A percentile compares a stretch with the other conserved stretches of the same genome.
Evolutionary conservation across 352 stramenopile species (phyloP).

Genomic region (Phytophthora fragariae): DNA sequence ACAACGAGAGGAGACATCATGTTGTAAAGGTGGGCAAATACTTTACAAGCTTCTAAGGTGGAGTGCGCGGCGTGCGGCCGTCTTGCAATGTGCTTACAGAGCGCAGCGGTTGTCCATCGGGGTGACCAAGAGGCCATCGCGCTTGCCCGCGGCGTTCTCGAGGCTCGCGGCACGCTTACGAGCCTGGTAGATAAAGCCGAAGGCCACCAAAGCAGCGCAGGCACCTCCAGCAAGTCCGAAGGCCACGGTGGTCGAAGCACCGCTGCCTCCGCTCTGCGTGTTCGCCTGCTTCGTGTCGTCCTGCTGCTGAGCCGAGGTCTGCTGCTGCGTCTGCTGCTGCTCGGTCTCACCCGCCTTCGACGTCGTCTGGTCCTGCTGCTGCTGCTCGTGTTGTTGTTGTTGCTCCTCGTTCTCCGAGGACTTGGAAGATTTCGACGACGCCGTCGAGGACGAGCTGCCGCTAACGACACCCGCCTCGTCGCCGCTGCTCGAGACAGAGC

Average conservation of each 20-base stretch:
- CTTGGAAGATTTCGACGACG: slow-evolving; percentile 10
- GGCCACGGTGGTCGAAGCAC: slow-evolving; percentile 23
- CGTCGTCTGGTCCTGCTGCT: background rate
- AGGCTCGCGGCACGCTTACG: slow-evolving; percentile 65
- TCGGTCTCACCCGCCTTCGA: slow-evolving; percentile 6
- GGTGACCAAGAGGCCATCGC: slow-evolving; percentile 49
- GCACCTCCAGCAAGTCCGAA: slow-evolving; percentile 41
- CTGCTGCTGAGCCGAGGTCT: slow-evolving; percentile 32
- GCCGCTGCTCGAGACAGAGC: slow-evolving; percentile 11
- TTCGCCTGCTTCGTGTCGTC: slow-evolving; percentile 44
- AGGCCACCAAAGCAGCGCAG: slow-evolving; percentile 51
- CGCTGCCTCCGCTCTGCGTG: slow-evolving; percentile 36
- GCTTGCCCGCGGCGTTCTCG: slow-evolving; percentile 55
- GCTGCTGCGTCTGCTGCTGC: slow-evolving; percentile 21
- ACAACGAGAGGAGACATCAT: background rate
- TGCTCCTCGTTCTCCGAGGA: slow-evolving; percentile 26
- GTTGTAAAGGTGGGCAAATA: background rate
- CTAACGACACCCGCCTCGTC: slow-evolving; percentile 11
- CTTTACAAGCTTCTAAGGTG: background rate
- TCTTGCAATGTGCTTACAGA: slow-evolving; percentile 40
- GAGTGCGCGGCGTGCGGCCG: background rate
- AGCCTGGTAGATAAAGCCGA: slow-evolving; percentile 78
- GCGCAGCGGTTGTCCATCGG: slow-evolving; percentile 51
- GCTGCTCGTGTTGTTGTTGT: slow-evolving; percentile 16
- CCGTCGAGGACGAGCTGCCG: slow-evolving; percentile 10